These are phyloP conservation scores for Cyclostephanos tholiformis DNA, from an alignment of 108 stramenopile genomes.

Conservation along the genomic window DNA sequence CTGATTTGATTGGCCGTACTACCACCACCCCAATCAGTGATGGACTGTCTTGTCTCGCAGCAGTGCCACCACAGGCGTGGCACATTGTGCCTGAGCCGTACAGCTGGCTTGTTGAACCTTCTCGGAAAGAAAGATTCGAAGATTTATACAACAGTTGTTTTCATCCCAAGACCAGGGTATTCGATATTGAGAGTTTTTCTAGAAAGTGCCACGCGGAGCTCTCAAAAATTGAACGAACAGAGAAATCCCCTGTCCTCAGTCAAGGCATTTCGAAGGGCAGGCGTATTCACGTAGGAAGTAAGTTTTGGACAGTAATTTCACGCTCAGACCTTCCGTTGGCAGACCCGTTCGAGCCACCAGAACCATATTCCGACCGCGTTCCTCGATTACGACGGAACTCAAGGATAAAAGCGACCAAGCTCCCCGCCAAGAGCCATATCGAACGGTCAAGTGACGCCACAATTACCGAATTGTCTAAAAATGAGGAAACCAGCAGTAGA, in stretches of 20 bases:
- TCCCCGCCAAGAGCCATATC: background rate
- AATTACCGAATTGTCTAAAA: background rate
- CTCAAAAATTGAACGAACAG: background rate
- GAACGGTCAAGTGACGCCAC: background rate
- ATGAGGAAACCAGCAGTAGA: background rate
- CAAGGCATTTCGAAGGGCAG: conserved; percentile 27
- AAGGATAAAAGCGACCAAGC: conserved; percentile 7
- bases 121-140: conserved; percentile 55
- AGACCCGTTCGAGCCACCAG: conserved; percentile 66
- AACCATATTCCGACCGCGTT: conserved; percentile 47
- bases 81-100: conserved; percentile 75
- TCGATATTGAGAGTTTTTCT: conserved; percentile 63
- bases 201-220: conserved; percentile 43
- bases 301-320: conserved; percentile 74
- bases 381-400: conserved; percentile 14
- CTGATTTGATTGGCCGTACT: conserved; percentile 31
- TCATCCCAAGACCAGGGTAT: conserved; percentile 56
- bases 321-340: conserved; percentile 23
- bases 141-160: conserved; percentile 66
- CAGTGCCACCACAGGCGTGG: conserved; percentile 70
- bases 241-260: background rate
- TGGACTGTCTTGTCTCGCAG: conserved; percentile 76
- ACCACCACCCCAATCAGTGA: conserved; percentile 58
- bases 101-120: conserved; percentile 42
- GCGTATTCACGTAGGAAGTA: conserved; percentile 45